Conservation (phyloP, 2,329 filamentous ascomycete species). For the Microdochium paspali region DNA sequence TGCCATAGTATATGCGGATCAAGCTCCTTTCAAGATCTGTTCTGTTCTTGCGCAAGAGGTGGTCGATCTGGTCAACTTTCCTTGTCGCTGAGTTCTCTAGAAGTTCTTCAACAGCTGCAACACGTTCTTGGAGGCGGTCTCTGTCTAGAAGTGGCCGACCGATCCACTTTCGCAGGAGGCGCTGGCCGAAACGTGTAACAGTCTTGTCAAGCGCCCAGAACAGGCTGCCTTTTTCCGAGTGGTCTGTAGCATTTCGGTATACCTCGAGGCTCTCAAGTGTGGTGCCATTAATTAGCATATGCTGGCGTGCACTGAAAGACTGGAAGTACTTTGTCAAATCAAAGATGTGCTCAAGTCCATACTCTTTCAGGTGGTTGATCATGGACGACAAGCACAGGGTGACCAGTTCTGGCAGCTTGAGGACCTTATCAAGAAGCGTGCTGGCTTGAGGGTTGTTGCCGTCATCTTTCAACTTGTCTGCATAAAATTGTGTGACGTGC, state of each 20-base stretch:
- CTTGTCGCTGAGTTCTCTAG: constrained; percentile 56
- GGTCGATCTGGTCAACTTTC: constrained; percentile 64
- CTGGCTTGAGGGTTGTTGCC: constrained; percentile 46
- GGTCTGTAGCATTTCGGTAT: constrained; percentile 88
- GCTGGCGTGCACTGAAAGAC: constrained; percentile 84
- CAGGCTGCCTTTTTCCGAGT: constrained; percentile 74
- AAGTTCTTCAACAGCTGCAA: constrained; percentile 80
- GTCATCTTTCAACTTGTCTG: constrained; percentile 64
- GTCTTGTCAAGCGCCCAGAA: constrained; percentile 96
- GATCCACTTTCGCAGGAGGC: constrained; percentile 89
- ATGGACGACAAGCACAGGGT: constrained; percentile 91
- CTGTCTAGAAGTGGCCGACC: constrained; percentile 80
- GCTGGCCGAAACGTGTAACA: constrained; percentile 77
- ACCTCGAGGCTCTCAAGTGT: constrained; percentile 90
- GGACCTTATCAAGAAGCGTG: constrained; percentile 72
- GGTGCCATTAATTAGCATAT: constrained; percentile 95
- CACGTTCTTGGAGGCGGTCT: constrained; percentile 63
- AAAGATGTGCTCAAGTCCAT: constrained; percentile 90
- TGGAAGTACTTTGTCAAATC: constrained; percentile 96
- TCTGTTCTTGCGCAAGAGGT: constrained; percentile 60
- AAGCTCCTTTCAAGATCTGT: constrained; percentile 86
- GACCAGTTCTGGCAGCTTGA: constrained; percentile 75
- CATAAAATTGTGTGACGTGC: constrained; percentile 89
- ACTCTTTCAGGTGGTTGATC: constrained; percentile 88
- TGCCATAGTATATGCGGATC: constrained; percentile 94